A percentile compares a stretch with the other conserved stretches of the same genome.
Conservation (phyloP, 306 rosid species). For the Quercus aquifolioides region DNA sequence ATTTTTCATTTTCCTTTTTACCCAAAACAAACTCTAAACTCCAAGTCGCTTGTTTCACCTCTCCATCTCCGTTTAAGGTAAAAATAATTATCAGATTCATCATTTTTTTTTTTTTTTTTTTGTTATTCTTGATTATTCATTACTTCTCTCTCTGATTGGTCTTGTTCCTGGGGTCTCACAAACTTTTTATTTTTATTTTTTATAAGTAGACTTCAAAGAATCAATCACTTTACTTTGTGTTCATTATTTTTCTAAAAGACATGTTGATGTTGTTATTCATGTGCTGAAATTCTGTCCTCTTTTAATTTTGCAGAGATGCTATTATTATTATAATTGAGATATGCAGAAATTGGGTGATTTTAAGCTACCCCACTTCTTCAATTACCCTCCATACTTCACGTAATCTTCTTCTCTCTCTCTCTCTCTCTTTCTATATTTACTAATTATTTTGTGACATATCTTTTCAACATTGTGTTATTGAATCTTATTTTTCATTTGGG, state of each 20-base stretch:
- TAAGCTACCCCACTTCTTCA: constrained; percentile 93
- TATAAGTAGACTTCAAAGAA: too few relatives aligned
- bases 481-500: neutral
- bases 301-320: neutral
- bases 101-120: too few relatives aligned
- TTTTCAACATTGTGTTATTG: neutral
- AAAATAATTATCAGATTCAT: too few relatives aligned
- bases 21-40: too few relatives aligned
- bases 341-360: constrained; percentile 94
- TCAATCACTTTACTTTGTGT: too few relatives aligned
- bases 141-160: too few relatives aligned
- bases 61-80: too few relatives aligned
- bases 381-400: constrained; percentile 96
- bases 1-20: too few relatives aligned
- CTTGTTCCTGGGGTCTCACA: too few relatives aligned
- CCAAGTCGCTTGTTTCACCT: too few relatives aligned
- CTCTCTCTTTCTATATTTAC: neutral
- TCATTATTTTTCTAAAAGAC: neutral
- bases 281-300: neutral
- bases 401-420: constrained; percentile 20
- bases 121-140: too few relatives aligned
- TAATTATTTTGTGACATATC: neutral
- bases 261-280: neutral
- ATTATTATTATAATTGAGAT: neutral
- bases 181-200: too few relatives aligned